Conservation (phyloP, 2,329 filamentous ascomycete genomes). For the Arthroderma sp. region DNA sequence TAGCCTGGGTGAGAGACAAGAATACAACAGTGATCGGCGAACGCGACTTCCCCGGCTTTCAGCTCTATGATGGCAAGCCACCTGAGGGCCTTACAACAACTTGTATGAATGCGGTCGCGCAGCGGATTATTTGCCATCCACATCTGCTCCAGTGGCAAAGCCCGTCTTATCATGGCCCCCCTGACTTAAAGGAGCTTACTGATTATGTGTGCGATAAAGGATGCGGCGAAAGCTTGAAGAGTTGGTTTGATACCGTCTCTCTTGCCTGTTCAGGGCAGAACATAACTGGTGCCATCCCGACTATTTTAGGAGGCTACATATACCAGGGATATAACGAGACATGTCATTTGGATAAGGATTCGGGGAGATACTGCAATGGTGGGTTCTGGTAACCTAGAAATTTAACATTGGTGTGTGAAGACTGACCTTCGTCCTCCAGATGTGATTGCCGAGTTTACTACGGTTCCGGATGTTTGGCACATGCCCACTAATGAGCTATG, state of each 20-base stretch:
- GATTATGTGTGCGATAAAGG: slow-evolving; percentile 13
- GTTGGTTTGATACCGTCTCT: slow-evolving; percentile 12
- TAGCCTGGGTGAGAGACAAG: slow-evolving; percentile 16
- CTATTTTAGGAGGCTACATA: slow-evolving; percentile 9
- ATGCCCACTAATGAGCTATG: slow-evolving; percentile 20
- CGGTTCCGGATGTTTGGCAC: slow-evolving; percentile 7
- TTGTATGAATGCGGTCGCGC: neutral
- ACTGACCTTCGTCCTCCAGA: slow-evolving; percentile 3
- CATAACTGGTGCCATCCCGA: neutral
- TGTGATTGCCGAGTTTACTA: slow-evolving; percentile 13
- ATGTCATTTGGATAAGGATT: slow-evolving; percentile 13
- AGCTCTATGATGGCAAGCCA: neutral
- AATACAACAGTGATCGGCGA: slow-evolving; percentile 9
- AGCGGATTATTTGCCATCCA: neutral
- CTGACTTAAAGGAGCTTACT: slow-evolving; percentile 11
- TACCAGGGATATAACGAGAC: slow-evolving; percentile 16
- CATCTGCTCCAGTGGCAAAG: neutral
- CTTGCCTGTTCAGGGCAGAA: slow-evolving; percentile 5
- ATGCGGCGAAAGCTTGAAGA: slow-evolving; percentile 10
- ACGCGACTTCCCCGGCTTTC: neutral
- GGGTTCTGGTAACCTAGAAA: neutral
- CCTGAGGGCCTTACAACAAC: neutral
- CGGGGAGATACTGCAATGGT: slow-evolving; percentile 14
- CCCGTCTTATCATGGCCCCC: neutral
- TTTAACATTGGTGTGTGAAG: neutral